phyloP scores from a whole-genome alignment of 371 early-diverging fungal genomes.

The Zychaea mexicana region DNA sequence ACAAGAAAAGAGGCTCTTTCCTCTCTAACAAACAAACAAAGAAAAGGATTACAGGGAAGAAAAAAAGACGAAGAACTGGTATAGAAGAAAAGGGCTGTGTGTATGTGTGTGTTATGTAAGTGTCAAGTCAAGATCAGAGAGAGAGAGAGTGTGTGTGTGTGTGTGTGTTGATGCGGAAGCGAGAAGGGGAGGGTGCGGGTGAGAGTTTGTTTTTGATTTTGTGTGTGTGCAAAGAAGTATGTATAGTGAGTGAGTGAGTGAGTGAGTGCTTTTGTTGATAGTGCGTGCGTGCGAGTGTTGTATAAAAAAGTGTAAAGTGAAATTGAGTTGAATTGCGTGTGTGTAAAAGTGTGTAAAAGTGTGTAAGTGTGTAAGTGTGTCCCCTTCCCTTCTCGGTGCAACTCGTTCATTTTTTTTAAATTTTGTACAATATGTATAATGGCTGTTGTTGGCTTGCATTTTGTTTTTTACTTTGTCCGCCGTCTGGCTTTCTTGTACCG shows the following conservation, averaged over 20 bases:
- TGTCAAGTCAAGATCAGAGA: neutral
- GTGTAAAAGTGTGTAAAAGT: neutral
- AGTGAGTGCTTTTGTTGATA: neutral
- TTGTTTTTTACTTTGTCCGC: slow-evolving; percentile 18
- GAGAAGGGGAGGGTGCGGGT: neutral
- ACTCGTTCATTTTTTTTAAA: neutral
- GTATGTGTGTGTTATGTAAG: neutral
- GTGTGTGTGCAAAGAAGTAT: neutral
- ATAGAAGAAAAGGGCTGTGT: slow-evolving; percentile 1
- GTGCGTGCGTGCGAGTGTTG: neutral
- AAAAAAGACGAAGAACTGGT: neutral
- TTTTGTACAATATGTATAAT: slow-evolving; percentile 7
- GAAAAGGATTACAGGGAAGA: neutral
- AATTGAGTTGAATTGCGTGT: too few relatives aligned
- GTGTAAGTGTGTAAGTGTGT: neutral
- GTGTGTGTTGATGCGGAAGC: slow-evolving; percentile 8
- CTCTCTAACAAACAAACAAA: neutral
- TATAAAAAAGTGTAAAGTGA: too few relatives aligned
- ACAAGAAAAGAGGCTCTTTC: neutral
- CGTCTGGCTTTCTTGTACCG: slow-evolving; percentile 26
- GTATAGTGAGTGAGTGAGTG: neutral
- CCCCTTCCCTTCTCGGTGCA: neutral
- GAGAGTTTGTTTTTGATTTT: neutral
- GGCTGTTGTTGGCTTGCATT: neutral
- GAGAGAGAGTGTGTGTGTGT: slow-evolving; percentile 7